Evolutionary conservation across 352 stramenopile genomes (phyloP), one percentile per base, ranked within the genome.

Genomic region (Phytophthora sansomeana): DNA sequence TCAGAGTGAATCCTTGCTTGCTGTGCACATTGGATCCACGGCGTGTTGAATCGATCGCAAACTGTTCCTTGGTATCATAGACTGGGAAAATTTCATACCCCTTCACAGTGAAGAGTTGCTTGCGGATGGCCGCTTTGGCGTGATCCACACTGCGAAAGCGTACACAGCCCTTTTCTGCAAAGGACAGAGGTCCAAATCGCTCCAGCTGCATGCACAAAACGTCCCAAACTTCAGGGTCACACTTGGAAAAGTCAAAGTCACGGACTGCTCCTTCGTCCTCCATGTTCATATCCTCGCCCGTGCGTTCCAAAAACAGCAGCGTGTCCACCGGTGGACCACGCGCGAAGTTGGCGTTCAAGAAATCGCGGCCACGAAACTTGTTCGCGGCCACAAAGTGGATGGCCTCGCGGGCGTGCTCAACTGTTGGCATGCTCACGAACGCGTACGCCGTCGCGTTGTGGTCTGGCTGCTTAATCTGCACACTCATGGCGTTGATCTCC

Each of bases 341-440:
- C 32, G 86, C 86, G 61, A 90, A 94, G 64, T 91, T 87, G 4
- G 72, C 81, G 19, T 87, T 80, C 29, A 94, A 62, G 28, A 88
- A 62, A 10, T 59, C 54, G 0, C 73, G 73, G 5, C 74, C 75
- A 10, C 65, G 67, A 6, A 80, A 85, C 46, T 83, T 79, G 39
- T 73, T 75, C 3, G 42, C 60, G 6, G 57, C 63, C 17, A 85
- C 68, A 43, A 71, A 90, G 19, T 71, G 70, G 30, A 94, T 91
- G 6, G 78, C 76, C 49, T 89, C 69, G 6, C 76, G 70, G 5
- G 86, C 80, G 42, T 80, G 64, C n/a, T 82, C 49, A 14, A 77
- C 81, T 13, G 82, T 75, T 6, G 83, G 70, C 32, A 92, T 59
- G 41, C 77, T 89, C 41, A 91, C 81, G 32, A 94, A 94, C 29